These are phyloP conservation scores for Podila clonocystis DNA, from an alignment of 192 early-diverging fungal genomes.

Conservation along the genomic window DNA sequence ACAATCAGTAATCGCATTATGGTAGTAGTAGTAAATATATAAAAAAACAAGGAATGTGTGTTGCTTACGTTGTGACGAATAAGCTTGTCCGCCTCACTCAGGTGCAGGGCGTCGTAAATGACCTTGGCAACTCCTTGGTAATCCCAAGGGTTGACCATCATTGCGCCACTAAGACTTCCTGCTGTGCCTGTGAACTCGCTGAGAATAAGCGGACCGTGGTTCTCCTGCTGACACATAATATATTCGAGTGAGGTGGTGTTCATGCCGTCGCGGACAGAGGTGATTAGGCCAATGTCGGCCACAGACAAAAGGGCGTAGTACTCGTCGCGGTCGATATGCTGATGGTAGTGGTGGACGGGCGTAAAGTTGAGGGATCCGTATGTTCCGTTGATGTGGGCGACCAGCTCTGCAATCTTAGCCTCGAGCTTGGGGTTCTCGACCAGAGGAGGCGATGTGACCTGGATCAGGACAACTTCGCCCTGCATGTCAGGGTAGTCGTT, in stretches of 20 bases:
- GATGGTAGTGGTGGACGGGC: slow-evolving; percentile 92
- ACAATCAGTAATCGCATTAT: no score
- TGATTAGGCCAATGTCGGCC: slow-evolving; percentile 93
- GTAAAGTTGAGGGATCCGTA: slow-evolving; percentile 95
- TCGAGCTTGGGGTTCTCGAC: slow-evolving; percentile 74
- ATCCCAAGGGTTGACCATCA: slow-evolving; percentile 93
- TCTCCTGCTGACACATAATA: slow-evolving; percentile 91
- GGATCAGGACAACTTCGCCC: slow-evolving; percentile 86
- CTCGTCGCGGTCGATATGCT: slow-evolving; percentile 93
- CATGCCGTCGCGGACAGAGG: slow-evolving; percentile 96
- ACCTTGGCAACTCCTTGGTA: slow-evolving; percentile 79
- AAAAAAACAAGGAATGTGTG: background rate
- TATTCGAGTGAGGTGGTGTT: slow-evolving; percentile 96
- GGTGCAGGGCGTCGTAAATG: slow-evolving; percentile 75
- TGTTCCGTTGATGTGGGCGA: slow-evolving; percentile 90
- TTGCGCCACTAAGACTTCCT: slow-evolving; percentile 77
- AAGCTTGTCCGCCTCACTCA: slow-evolving; percentile 72
- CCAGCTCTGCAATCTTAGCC: slow-evolving; percentile 85
- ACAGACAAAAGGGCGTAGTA: slow-evolving; percentile 94
- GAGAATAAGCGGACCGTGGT: slow-evolving; percentile 88
- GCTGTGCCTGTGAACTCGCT: slow-evolving; percentile 98
- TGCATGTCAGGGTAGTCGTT: slow-evolving; percentile 92
- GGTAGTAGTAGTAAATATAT: background rate
- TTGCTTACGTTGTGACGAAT: slow-evolving; percentile 67
- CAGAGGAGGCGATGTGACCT: slow-evolving; percentile 94